Conservation (phyloP, 495 filamentous ascomycete genomes). For the Neurospora sp. region DNA sequence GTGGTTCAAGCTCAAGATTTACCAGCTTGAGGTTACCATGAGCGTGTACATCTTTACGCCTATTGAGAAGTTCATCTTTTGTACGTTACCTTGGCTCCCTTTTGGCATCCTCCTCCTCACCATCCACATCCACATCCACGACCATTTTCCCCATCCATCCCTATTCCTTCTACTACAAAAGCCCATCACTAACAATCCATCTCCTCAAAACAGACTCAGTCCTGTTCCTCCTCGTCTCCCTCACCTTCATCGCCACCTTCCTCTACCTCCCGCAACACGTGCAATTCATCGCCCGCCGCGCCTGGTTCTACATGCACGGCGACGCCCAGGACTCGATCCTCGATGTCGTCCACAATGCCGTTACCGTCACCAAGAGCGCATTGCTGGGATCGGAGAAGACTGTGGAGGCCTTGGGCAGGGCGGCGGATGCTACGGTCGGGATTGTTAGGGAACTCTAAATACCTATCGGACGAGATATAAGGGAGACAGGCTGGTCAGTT, state of each 20-base stretch:
- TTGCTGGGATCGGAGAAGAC: conserved; percentile 19
- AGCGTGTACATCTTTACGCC: conserved; percentile 40
- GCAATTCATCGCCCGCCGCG: conserved; percentile 61
- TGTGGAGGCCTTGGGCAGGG: conserved; percentile 19
- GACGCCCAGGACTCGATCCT: conserved; percentile 36
- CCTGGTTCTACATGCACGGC: conserved; percentile 91
- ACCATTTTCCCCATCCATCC: background rate
- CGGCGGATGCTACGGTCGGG: conserved; percentile 7
- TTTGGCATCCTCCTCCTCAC: background rate
- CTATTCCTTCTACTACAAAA: background rate
- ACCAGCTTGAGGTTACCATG: conserved; percentile 38
- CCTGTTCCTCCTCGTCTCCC: conserved; percentile 74
- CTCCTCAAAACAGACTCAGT: conserved; percentile 57
- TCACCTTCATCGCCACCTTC: conserved; percentile 74
- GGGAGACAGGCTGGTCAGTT: background rate
- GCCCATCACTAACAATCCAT: background rate
- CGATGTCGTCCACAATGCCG: conserved; percentile 21
- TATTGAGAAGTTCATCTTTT: conserved; percentile 36
- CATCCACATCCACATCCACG: background rate
- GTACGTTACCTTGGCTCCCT: conserved; percentile 18
- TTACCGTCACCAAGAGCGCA: conserved; percentile 9
- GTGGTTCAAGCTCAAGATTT: conserved; percentile 38
- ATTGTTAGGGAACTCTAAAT: conserved; percentile 30
- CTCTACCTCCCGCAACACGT: conserved; percentile 92
- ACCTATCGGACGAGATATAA: background rate